Percentiles rank a stretch among this genome's conserved stretches.
Conservation (phyloP, 305 asterid genomes). For the Fraxinus ornus region DNA sequence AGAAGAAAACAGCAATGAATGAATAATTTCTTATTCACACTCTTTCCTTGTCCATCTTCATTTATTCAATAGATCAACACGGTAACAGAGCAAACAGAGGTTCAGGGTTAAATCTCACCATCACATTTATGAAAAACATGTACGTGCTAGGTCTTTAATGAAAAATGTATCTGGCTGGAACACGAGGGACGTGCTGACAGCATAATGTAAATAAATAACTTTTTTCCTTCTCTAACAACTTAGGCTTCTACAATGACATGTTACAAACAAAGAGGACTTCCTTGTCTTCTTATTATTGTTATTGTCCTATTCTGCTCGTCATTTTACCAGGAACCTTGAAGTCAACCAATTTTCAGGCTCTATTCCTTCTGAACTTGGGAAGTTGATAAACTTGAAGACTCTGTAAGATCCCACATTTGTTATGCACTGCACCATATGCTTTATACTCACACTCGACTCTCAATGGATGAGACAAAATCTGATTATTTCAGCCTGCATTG, state of each 20-base stretch:
- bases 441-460: constrained; percentile 5
- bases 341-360: constrained; percentile 72
- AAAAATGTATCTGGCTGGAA: neutral
- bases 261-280: neutral
- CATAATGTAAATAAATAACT: neutral
- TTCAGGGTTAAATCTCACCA: neutral
- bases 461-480: constrained; percentile 10
- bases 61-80: neutral
- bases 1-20: neutral
- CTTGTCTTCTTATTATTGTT: neutral
- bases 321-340: constrained; percentile 75
- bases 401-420: constrained; percentile 54
- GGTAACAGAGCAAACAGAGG: neutral
- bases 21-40: neutral
- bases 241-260: neutral
- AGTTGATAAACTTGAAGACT: constrained; percentile 48
- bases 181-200: neutral
- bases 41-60: neutral
- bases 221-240: neutral
- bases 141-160: neutral
- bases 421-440: neutral
- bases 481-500: constrained; percentile 16
- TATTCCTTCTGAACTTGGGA: constrained; percentile 75
- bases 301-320: neutral
- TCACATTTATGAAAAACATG: neutral